Evolutionary conservation across 371 early-diverging fungal species (phyloP).

Genomic region (Umbelopsis sp.): DNA sequence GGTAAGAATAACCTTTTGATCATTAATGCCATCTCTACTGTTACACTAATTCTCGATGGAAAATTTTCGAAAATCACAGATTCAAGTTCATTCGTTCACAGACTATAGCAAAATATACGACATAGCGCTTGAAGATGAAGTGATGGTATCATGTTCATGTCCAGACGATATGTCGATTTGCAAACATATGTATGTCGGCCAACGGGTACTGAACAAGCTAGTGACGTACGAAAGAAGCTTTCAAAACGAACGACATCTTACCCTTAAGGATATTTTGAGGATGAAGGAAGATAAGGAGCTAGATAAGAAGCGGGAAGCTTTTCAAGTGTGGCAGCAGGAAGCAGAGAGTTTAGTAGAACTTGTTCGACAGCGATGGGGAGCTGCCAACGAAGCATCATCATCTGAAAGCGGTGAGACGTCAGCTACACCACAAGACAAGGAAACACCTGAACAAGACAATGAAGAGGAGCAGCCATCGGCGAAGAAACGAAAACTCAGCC

Average conservation of each 20-base stretch:
- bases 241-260: conserved; percentile 14
- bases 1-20: background rate
- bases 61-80: background rate
- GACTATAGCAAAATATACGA: conserved; percentile 9
- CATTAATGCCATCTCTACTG: background rate
- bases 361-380: conserved; percentile 9
- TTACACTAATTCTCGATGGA: too few species aligned
- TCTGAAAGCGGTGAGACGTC: background rate
- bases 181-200: conserved; percentile 14
- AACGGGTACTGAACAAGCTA: conserved; percentile 12
- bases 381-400: background rate
- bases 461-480: background rate
- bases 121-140: conserved; percentile 12
- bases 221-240: conserved; percentile 13
- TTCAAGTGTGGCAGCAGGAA: conserved; percentile 14
- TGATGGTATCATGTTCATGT: conserved; percentile 13
- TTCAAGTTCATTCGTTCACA: conserved; percentile 11
- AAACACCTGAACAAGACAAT: background rate
- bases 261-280: conserved; percentile 9
- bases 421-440: background rate
- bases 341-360: conserved; percentile 6
- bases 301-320: conserved; percentile 5
- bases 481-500: background rate
- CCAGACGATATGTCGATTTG: conserved; percentile 13
- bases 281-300: conserved; percentile 14